Evolutionary conservation across 2,329 filamentous ascomycete genomes (phyloP), one percentile per base, ranked within the genome.

Genomic region (Sclerotiophoma versabilis): DNA sequence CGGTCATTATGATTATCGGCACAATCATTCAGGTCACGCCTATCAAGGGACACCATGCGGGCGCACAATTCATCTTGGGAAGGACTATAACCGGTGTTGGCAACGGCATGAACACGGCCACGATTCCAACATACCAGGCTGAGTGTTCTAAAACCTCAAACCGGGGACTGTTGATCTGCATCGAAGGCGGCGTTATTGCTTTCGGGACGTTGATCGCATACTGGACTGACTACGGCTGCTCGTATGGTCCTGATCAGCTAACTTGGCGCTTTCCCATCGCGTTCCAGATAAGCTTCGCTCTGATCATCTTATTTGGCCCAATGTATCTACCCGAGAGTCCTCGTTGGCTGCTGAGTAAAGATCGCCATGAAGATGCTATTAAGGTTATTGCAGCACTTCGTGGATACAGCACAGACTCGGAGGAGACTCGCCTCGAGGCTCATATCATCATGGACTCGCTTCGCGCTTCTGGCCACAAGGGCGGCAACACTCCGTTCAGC

Each of bases 391-490:
- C 81, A 11, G 81, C 80, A 5, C 77, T 84, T 5, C 75, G 74
- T 39, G 80, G 79, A 10, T 68, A 71, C 20, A 63, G 83, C 39
- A 58, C 82, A 5, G 80, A 86, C 39, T 80, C 83, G 58, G 75
- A 79, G 8, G 82, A 87, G 65, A 86, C 86, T 2, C 78, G 81
- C 38, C 66, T 81, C 9, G 84, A 90, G 72, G 81, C 83, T 63
- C 83, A 87, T 47, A 85, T 89, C 0, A 87, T 90, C n/a, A 75
- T 85, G n/a, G 88, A 92, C 64, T 73, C 72, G 49, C 77, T 79
- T 52, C 70, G 71, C 11, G 75, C 73, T 5, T 75, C 76, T 15
- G 76, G 76, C 25, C 74, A 75, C 65, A 67, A 73, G 29, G 74
- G 74, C 10, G 74, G 76, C 32, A 72, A 71, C 56, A 77, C 73